Evolutionary conservation across 176 grass and related monocot genomes (phyloP), one percentile per base, ranked within the genome.

Genomic region (Musa acuminata): DNA sequence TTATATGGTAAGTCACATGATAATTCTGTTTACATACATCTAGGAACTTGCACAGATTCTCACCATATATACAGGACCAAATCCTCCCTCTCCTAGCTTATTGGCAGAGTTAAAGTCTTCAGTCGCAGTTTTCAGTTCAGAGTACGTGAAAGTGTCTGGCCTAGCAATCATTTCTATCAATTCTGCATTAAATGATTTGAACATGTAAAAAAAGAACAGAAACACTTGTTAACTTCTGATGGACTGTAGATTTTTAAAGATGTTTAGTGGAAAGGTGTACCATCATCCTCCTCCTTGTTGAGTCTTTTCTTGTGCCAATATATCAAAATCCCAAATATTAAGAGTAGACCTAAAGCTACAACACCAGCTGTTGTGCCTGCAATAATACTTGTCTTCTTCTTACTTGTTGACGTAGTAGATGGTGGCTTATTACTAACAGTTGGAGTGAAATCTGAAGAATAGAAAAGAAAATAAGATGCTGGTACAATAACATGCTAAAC

Each of bases 71-170:
- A n/a, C n/a, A n/a, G n/a, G n/a, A n/a, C n/a, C n/a, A n/a, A n/a
- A n/a, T n/a, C n/a, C n/a, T n/a, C 93, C 93, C 82, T 83, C 85
- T 68, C 93, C 93, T 52, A 96, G 87, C 54, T 87, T 73, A 71
- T 96, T 96, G 72, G 19, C 69, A 67, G 87, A 76, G 80, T 58
- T 84, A 55, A 96, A 96, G 26, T 77, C 80, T 27, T 92, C 87
- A 5, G 87, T 96, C 67, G 89, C 89, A 54, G 87, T 85, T 73
- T 69, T 86, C 16, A 96, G 79, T 77, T 88, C 93, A 66, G 73
- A 24, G 74, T 92, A 92, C 73, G 82, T 86, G 72, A 92, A 92
- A 35, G 89, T 69, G 72, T 90, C 82, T 65, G 82, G 84, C 53
- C 73, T 82, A 35, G 81, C 93, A 62, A 84, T 75, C 67, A 92